A percentile compares a stretch with the other conserved stretches of the same genome.
These are phyloP conservation scores for Arabidopsis suecica DNA, from an alignment of 345 rosid genomes.

Conservation along the genomic window DNA sequence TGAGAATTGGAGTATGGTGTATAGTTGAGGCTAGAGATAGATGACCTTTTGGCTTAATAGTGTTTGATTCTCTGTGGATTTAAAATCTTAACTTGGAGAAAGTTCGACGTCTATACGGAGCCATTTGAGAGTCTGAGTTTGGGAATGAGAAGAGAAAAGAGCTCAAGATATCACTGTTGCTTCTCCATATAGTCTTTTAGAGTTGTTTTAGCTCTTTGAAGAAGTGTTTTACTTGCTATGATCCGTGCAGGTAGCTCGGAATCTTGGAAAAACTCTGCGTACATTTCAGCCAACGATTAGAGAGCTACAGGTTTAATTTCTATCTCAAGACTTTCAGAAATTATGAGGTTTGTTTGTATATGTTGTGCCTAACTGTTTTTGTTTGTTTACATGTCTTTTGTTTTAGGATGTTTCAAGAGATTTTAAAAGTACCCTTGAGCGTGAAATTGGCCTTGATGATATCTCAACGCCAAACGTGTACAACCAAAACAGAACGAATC, in stretches of 20 bases:
- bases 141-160: conserved; percentile 11
- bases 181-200: not conserved
- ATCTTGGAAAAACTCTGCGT: conserved; percentile 89
- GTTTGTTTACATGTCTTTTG: conserved; percentile 19
- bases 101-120: not conserved
- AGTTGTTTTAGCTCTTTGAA: conserved; percentile 15
- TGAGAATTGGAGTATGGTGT: not conserved
- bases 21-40: conserved; percentile 4
- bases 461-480: conserved; percentile 50
- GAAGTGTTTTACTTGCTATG: conserved; percentile 5
- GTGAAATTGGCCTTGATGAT: conserved; percentile 88
- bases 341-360: not conserved
- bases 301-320: conserved; percentile 76
- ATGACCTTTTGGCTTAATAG: not conserved
- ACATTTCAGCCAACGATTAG: conserved; percentile 92
- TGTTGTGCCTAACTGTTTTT: not conserved
- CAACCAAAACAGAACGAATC: conserved; percentile 51
- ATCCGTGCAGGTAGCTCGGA: conserved; percentile 80
- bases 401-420: conserved; percentile 93
- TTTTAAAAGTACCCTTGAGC: conserved; percentile 91
- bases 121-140: conserved; percentile 3
- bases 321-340: not conserved
- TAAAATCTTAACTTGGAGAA: too few species aligned
- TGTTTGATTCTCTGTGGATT: conserved; percentile 8
- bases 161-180: not conserved